Conservation (phyloP, 176 grass and related monocot genomes). For the Aegilops speltoides region DNA sequence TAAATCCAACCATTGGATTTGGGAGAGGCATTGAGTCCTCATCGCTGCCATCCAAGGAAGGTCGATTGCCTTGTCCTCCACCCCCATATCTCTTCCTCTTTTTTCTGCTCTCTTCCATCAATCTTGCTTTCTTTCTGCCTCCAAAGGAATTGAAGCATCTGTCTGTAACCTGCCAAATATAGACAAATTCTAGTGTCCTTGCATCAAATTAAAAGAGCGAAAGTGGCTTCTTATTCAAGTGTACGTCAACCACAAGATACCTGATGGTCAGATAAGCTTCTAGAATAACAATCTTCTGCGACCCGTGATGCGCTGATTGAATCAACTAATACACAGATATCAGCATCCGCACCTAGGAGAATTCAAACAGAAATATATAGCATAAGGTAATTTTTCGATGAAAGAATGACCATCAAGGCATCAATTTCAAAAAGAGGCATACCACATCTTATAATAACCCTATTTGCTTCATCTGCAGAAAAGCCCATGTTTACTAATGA, state of each 20-base stretch:
- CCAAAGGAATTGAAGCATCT: not conserved
- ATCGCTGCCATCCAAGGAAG: slow-evolving; percentile 2
- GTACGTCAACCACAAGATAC: slow-evolving; percentile 27
- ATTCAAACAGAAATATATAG: slow-evolving; percentile 27
- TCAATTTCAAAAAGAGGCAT: slow-evolving; percentile 20
- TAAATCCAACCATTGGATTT: slow-evolving; percentile 64
- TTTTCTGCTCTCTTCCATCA: slow-evolving; percentile 20
- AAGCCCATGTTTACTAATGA: slow-evolving; percentile 76
- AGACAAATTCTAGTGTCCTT: slow-evolving; percentile 14
- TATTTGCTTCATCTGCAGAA: slow-evolving; percentile 4
- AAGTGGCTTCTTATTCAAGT: not conserved
- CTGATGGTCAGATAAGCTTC: slow-evolving; percentile 35
- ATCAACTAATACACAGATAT: slow-evolving; percentile 55
- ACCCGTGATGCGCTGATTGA: slow-evolving; percentile 58
- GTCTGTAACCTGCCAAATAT: slow-evolving; percentile 13
- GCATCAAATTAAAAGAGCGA: not conserved
- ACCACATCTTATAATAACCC: slow-evolving; percentile 85
- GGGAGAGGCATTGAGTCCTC: slow-evolving; percentile 33
- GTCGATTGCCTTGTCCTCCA: slow-evolving; percentile 23
- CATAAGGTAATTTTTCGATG: not conserved
- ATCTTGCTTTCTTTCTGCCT: slow-evolving; percentile 20
- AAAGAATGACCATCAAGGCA: not conserved
- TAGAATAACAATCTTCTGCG: slow-evolving; percentile 17
- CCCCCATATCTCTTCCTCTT: slow-evolving; percentile 38
- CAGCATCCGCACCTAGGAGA: slow-evolving; percentile 56